Conservation (phyloP, 2,329 filamentous ascomycete species). For the Diaporthe aspalathi region DNA sequence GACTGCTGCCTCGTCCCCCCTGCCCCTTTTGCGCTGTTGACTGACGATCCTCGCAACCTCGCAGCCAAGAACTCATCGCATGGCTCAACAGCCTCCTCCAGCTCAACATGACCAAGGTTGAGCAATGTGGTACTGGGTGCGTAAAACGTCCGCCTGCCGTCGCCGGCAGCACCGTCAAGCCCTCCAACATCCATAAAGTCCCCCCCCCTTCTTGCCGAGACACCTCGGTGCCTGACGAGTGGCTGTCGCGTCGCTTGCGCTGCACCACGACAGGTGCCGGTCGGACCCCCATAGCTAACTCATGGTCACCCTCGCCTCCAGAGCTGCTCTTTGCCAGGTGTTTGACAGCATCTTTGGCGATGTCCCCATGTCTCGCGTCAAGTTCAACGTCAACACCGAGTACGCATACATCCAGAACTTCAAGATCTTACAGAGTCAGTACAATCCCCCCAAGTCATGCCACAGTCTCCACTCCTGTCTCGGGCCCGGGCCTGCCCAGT, state of each 20-base stretch:
- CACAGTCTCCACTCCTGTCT: slow-evolving; percentile 12
- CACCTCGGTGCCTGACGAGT: too few relatives aligned
- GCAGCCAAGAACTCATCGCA: slow-evolving; percentile 92
- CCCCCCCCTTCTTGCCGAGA: too few relatives aligned
- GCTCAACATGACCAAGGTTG: slow-evolving; percentile 97
- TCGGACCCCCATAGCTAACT: not conserved
- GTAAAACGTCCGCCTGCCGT: slow-evolving; percentile 43
- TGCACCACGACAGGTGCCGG: slow-evolving; percentile 36
- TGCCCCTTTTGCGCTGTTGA: not conserved
- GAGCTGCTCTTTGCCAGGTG: slow-evolving; percentile 94
- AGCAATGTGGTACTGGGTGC: slow-evolving; percentile 99
- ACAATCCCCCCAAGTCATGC: not conserved
- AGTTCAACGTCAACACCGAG: slow-evolving; percentile 98
- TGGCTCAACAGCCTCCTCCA: slow-evolving; percentile 99
- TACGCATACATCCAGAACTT: slow-evolving; percentile 99
- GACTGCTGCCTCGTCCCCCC: not conserved
- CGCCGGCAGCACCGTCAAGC: too few relatives aligned
- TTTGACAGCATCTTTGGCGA: slow-evolving; percentile 99
- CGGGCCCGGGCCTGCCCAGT: not conserved
- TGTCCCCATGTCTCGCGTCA: slow-evolving; percentile 93
- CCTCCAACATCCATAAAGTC: too few relatives aligned
- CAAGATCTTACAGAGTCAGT: slow-evolving; percentile 94
- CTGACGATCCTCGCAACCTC: slow-evolving; percentile 32
- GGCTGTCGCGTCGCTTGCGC: slow-evolving; percentile 43
- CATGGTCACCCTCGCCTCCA: slow-evolving; percentile 51